Evolutionary conservation across 2,329 filamentous ascomycete genomes (phyloP).

Genomic region (Macrophomina tecta): DNA sequence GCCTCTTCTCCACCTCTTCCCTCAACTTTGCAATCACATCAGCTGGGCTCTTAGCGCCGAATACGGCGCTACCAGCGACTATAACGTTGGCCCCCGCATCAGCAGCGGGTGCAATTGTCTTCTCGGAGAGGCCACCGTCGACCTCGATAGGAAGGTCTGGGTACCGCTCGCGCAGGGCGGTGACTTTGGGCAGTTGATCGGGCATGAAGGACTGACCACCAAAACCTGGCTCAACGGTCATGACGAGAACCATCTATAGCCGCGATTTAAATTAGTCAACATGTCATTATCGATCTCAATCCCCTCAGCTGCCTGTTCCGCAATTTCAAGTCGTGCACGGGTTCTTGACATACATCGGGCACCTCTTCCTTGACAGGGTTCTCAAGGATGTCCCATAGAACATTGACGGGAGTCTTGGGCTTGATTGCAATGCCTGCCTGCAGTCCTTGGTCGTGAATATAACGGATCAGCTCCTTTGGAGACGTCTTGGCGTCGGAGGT

Average conservation of each 20-base stretch:
- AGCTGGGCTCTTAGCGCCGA: slow-evolving; percentile 85
- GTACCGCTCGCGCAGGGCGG: slow-evolving; percentile 80
- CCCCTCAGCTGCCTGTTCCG: too few species aligned
- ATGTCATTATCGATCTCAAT: too few species aligned
- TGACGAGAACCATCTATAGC: slow-evolving; percentile 90
- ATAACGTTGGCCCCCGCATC: slow-evolving; percentile 98
- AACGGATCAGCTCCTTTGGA: slow-evolving; percentile 83
- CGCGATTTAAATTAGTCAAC: too few species aligned
- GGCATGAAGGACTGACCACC: slow-evolving; percentile 99
- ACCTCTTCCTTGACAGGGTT: slow-evolving; percentile 73
- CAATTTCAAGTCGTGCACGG: too few species aligned
- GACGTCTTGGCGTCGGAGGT: slow-evolving; percentile 74
- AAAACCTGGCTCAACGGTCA: slow-evolving; percentile 98
- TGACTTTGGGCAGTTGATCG: slow-evolving; percentile 91
- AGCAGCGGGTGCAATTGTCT: slow-evolving; percentile 91
- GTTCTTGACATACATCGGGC: slow-evolving; percentile 74
- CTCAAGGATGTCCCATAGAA: slow-evolving; percentile 89
- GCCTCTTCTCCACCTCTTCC: slow-evolving; percentile 73
- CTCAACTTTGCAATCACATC: slow-evolving; percentile 86
- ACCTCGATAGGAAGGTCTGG: slow-evolving; percentile 96
- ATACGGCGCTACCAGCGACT: slow-evolving; percentile 94
- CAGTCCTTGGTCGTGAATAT: slow-evolving; percentile 88
- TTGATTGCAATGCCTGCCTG: slow-evolving; percentile 95
- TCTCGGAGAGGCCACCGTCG: slow-evolving; percentile 86
- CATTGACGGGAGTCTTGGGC: slow-evolving; percentile 86